Conservation (phyloP, 2,329 filamentous ascomycete species). For the Ophiosphaerella korrae region DNA sequence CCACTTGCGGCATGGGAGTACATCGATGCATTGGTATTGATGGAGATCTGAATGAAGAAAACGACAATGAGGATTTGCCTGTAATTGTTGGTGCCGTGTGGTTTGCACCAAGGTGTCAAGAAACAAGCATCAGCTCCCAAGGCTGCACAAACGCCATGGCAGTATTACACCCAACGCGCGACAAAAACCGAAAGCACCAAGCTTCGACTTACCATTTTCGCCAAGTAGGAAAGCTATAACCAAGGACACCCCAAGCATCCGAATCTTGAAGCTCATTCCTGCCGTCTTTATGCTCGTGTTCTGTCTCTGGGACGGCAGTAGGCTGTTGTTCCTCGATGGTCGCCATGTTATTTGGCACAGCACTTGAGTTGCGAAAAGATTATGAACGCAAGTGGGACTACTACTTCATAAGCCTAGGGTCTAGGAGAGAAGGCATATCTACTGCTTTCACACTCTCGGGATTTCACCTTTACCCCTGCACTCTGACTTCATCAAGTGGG, state of each 20-base stretch:
- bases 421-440: neutral
- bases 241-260: conserved; percentile 51
- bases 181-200: neutral
- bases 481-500: conserved; percentile 21
- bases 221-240: conserved; percentile 51
- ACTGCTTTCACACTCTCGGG: neutral
- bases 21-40: conserved; percentile 61
- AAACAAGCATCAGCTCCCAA: neutral
- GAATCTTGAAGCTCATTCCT: conserved; percentile 46
- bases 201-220: conserved; percentile 49
- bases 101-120: neutral
- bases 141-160: neutral
- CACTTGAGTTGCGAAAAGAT: neutral
- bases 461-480: conserved; percentile 1
- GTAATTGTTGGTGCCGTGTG: too few relatives aligned
- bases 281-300: conserved; percentile 28
- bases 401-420: too few relatives aligned
- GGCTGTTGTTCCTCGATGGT: conserved; percentile 13
- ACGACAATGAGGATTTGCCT: conserved; percentile 56
- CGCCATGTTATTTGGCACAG: conserved; percentile 7
- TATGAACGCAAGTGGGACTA: too few relatives aligned
- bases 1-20: conserved; percentile 55
- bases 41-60: conserved; percentile 59
- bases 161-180: conserved; percentile 28
- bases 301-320: conserved; percentile 30